Base-by-base conservation (phyloP, 495 filamentous ascomycete genomes). In the Massariosphaeria phaeospora region DNA sequence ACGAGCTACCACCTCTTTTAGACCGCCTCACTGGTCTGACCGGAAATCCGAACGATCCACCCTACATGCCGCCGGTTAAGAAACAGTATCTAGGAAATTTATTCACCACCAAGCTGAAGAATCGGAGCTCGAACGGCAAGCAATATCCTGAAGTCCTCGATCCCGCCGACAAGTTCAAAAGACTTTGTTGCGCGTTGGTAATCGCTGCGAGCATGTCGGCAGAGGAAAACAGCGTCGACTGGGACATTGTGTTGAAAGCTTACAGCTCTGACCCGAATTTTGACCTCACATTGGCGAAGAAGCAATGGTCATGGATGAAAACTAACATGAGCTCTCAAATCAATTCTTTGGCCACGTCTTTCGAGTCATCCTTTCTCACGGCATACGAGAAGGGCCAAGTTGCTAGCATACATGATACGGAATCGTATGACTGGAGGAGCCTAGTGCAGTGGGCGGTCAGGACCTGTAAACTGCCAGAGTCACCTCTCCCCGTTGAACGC, bases 151-250 rank as follows among this genome's bases (percentile, higher is more conserved):
- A 42, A 10, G 4, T 5, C 12, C 35, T 24, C 2, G 42, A 54
- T 27, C 24, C 49, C 7, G 27, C 31, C 6, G 34, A 49, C 12
- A 36, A 20, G 11, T 50, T 61, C 23, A 55, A 59, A 27, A 59
- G 49, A 27, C 35, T 59, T 4, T 42, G 39, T 15, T 59, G 9
- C 21, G 41, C 55, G 8, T 29, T 63, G 21, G 47, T 93, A 25
- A 77, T 86, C 34, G 85, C 85, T 21, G 74, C 91, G 18, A 81
- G 83, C 23, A 82, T 81, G 3, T 88, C 91, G 17, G 91, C 89
- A 3, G 62, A 82, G 9, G 82, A 88, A 35, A 75, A 74, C 42
- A 69, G 75, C 0, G 72, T 90, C 24, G 85, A 95, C 57, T 95
- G 91, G 84, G 75, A 79, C 5, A 66, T 94, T 34, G 76, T 96